Evolutionary conservation across 208 protist genomes (phyloP), one percentile per base, ranked within the genome.

Genomic region (Strigomonas culicis): DNA sequence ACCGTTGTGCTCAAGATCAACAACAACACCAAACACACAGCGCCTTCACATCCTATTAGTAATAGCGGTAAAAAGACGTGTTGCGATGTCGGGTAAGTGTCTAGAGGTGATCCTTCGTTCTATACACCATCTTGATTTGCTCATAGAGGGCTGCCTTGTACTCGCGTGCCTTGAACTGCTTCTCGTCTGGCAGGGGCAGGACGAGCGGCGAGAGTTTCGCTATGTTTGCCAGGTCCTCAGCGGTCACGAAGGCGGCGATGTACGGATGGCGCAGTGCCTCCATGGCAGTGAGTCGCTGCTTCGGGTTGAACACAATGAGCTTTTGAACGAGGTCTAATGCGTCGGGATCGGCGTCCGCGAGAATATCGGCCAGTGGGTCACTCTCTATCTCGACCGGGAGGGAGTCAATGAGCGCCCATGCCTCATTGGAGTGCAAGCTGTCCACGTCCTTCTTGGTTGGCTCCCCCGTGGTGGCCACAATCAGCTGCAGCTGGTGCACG

Each of bases 401-500:
- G 17, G 73, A 68, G 44, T 92, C 86, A 1, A 98, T 67, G 78
- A 98, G 86, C 19, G 71, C 79, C 63, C 86, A 85, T 19, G 95
- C 78, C 62, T 98, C 97, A 19, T 36, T 61, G 13, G 93, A 92
- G 56, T 78, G 56, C 24, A 99, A 87, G 39, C 89, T 87, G 15
- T 94, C 79, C 32, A 98, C 74, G 68, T 99, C 97, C 28, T 76
- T 77, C 41, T 86, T 63, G 34, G 72, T 88, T 15, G 96, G 95
- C 67, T 82, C 53, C 21, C 96, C 94, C 36, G 44, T 41, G 0
- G 89, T 80, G 0, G 98, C 86, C 21, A 99, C 79, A 52, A 99
- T 98, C 1, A 95, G 74, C 34, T 89, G 76, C 3, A 99, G 72
- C 79, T 99, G 98, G 67, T 99, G 97, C 65, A 98, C 82, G 0